These are phyloP conservation scores for Cardamine occulta DNA, from an alignment of 345 rosid species.

Conservation along the genomic window DNA sequence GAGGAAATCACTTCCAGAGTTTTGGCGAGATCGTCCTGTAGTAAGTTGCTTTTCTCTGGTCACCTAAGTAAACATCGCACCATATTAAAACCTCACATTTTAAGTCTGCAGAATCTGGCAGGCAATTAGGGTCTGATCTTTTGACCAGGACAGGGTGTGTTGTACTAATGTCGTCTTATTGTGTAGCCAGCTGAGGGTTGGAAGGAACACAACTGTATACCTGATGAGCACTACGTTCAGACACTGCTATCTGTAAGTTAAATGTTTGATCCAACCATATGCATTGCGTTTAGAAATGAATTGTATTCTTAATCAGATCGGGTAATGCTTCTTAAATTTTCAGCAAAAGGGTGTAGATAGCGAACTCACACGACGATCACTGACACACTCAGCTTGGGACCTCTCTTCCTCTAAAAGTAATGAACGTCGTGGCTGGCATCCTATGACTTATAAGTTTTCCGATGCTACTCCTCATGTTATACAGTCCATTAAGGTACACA, in stretches of 20 bases:
- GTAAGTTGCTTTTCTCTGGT: slow-evolving; percentile 56
- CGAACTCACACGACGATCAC: slow-evolving; percentile 78
- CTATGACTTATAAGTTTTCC: slow-evolving; percentile 73
- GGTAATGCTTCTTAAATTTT: slow-evolving; percentile 35
- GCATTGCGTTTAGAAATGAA: background rate
- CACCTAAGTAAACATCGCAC: background rate
- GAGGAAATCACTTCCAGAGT: slow-evolving; percentile 88
- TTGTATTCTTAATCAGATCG: background rate
- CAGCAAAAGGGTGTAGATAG: slow-evolving; percentile 84
- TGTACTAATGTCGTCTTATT: slow-evolving; percentile 30
- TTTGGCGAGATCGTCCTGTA: slow-evolving; percentile 85
- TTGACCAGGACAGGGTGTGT: background rate
- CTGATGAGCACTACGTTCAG: slow-evolving; percentile 97
- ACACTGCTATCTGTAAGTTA: slow-evolving; percentile 84
- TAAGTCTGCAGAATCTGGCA: slow-evolving; percentile 7
- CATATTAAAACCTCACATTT: background rate
- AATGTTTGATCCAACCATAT: slow-evolving; percentile 22
- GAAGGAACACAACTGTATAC: slow-evolving; percentile 93
- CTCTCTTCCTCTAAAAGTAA: slow-evolving; percentile 73
- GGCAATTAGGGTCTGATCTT: background rate
- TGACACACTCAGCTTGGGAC: slow-evolving; percentile 89
- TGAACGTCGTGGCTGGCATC: slow-evolving; percentile 95
- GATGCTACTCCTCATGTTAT: slow-evolving; percentile 78
- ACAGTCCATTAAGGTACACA: slow-evolving; percentile 73
- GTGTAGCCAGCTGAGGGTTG: slow-evolving; percentile 78